phyloP scores from a whole-genome alignment of 108 stramenopile genomes.

The Nitzschia palea region DNA sequence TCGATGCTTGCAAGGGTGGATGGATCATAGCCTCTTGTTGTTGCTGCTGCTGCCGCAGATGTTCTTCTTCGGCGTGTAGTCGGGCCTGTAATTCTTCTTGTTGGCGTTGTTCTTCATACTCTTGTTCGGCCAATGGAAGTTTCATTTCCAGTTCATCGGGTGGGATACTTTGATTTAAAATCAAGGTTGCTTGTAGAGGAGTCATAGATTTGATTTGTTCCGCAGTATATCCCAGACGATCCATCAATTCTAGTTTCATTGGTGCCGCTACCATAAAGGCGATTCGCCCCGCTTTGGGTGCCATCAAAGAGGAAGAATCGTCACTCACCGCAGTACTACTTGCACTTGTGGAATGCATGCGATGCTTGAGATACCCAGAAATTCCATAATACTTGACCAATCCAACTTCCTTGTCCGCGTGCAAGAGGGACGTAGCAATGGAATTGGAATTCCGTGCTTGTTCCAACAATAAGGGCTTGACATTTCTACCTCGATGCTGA shows the following conservation, averaged over 20 bases:
- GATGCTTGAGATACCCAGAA: conserved; percentile 35
- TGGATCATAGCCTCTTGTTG: neutral
- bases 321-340: neutral
- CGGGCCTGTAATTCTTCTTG: neutral
- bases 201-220: conserved; percentile 40
- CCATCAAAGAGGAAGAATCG: neutral
- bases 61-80: neutral
- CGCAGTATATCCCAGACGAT: conserved; percentile 38
- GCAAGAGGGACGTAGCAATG: conserved; percentile 36
- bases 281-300: conserved; percentile 28
- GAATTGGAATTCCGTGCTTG: conserved; percentile 26
- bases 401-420: conserved; percentile 41
- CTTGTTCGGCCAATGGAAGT: conserved; percentile 16
- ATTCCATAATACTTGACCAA: conserved; percentile 51
- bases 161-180: conserved; percentile 35
- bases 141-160: conserved; percentile 16
- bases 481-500: neutral
- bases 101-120: conserved; percentile 27
- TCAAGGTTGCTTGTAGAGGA: conserved; percentile 45
- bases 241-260: conserved; percentile 38
- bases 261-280: conserved; percentile 64
- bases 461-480: conserved; percentile 32
- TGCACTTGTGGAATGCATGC: conserved; percentile 5
- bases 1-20: neutral
- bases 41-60: neutral